Evolutionary conservation across 2,329 filamentous ascomycete species (phyloP).

Genomic region (Elsinoe ampelina): DNA sequence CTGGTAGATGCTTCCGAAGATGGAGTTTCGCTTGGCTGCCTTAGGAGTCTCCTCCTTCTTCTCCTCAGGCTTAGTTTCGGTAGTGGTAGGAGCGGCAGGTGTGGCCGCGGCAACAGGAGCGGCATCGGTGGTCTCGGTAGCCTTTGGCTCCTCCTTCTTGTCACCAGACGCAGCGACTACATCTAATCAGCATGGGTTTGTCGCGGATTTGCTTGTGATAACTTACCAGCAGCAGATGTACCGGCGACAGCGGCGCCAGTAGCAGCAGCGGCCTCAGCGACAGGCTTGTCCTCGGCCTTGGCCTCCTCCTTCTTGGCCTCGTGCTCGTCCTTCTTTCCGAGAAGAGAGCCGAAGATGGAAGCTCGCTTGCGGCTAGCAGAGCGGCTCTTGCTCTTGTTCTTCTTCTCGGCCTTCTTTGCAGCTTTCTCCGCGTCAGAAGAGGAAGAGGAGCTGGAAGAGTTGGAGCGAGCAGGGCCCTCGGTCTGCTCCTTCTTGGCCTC

Average conservation of each 20-base stretch:
- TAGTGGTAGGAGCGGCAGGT: conserved; percentile 20
- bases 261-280: conserved; percentile 20
- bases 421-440: conserved; percentile 40
- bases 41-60: conserved; percentile 44
- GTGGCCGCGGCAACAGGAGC: conserved; percentile 40
- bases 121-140: conserved; percentile 31
- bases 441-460: conserved; percentile 30
- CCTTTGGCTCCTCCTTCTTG: conserved; percentile 22
- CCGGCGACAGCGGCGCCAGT: conserved; percentile 34
- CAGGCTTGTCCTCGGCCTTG: conserved; percentile 32
- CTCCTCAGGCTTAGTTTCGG: conserved; percentile 36
- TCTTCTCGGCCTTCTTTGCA: conserved; percentile 27
- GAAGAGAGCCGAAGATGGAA: conserved; percentile 49
- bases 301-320: conserved; percentile 35
- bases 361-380: conserved; percentile 50
- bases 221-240: conserved; percentile 23
- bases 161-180: conserved; percentile 21
- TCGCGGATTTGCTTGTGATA: conserved; percentile 21
- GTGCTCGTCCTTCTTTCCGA: conserved; percentile 52
- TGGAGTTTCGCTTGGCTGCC: conserved; percentile 71
- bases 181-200: background rate
- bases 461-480: conserved; percentile 35
- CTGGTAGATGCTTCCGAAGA: conserved; percentile 64
- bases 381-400: conserved; percentile 49
- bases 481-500: conserved; percentile 38